Evolutionary conservation across 306 rosid species (phyloP), one percentile per base, ranked within the genome.

Genomic region (Sesbania bispinosa): DNA sequence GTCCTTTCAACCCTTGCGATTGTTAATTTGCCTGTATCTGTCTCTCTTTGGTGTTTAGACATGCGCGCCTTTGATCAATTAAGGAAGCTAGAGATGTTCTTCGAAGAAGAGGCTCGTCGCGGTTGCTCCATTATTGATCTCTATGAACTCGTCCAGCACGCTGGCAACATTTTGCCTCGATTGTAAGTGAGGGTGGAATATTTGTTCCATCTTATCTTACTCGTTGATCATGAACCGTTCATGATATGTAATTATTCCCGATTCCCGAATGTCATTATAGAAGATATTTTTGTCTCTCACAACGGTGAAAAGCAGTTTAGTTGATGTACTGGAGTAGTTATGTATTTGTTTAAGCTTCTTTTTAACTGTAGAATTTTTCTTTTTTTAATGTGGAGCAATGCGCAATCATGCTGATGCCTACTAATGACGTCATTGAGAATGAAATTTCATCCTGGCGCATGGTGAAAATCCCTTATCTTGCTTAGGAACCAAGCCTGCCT

Each of bases 61-160:
- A 94, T 94, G 99, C 97, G 99, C 10, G 97, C 97, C 10, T 94
- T 94, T 77, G 99, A 94, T 77, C 97, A 94, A 57, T 81, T 94
- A 69, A 85, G 99, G 89, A 94, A 89, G 77, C 78, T 94, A 67
- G 97, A 94, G 82, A 86, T 89, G 89, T 94, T 94, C 85, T 94
- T 94, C 46, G 89, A 85, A 89, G 97, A 94, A 88, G 99, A 94
- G 93, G 47, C 97, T 72, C 96, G 97, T 52, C 96, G 97, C 20
- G 99, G 99, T 45, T 91, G 97, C 85, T 89, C 99, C 35, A 88
- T 94, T 74, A 89, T 91, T 53, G 99, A 94, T 85, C 93, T 94
- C 50, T 94, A 91, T 50, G 99, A 94, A 79, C 97, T 91, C 58
- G 99, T 94, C 47, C 99, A 94, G 84, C 99, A 94, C 29, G 99